Conservation (phyloP, 495 filamentous ascomycete genomes). For the Articulospora tetracladia region DNA sequence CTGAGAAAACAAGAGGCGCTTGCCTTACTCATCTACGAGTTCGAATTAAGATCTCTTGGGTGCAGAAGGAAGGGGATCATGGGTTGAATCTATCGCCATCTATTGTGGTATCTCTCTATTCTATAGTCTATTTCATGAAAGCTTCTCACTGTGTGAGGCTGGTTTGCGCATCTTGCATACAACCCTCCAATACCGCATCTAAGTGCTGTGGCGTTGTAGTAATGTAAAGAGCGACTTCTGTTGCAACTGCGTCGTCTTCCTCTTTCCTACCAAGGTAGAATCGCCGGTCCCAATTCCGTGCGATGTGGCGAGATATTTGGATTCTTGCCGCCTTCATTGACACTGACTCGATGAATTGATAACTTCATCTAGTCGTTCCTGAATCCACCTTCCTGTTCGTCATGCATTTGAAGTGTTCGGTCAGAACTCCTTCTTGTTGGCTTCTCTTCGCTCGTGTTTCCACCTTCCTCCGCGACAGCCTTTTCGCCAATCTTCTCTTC, state of each 20-base stretch:
- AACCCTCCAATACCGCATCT: too few relatives aligned
- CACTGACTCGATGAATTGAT: not conserved
- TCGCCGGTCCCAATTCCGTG: too few relatives aligned
- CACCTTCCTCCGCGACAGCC: not conserved
- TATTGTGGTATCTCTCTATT: not conserved
- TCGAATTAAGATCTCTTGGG: too few relatives aligned
- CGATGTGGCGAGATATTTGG: too few relatives aligned
- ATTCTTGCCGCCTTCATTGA: too few relatives aligned
- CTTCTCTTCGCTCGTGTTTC: not conserved
- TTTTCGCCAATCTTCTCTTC: slow-evolving; percentile 17
- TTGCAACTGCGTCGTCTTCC: not conserved
- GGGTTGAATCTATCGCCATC: not conserved
- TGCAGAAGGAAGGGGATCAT: too few relatives aligned
- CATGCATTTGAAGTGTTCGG: not conserved
- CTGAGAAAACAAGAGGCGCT: too few relatives aligned
- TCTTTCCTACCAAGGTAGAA: too few relatives aligned
- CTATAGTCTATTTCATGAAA: not conserved
- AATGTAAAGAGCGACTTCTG: not conserved
- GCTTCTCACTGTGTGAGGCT: too few relatives aligned
- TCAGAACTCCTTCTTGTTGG: not conserved
- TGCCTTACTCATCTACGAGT: too few relatives aligned
- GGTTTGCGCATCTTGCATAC: too few relatives aligned
- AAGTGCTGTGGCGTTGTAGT: not conserved
- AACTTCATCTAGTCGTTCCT: slow-evolving; percentile 7
- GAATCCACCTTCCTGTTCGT: not conserved